Base-by-base conservation (phyloP, 140 eudicot genomes). In the Stevia rebaudiana region DNA sequence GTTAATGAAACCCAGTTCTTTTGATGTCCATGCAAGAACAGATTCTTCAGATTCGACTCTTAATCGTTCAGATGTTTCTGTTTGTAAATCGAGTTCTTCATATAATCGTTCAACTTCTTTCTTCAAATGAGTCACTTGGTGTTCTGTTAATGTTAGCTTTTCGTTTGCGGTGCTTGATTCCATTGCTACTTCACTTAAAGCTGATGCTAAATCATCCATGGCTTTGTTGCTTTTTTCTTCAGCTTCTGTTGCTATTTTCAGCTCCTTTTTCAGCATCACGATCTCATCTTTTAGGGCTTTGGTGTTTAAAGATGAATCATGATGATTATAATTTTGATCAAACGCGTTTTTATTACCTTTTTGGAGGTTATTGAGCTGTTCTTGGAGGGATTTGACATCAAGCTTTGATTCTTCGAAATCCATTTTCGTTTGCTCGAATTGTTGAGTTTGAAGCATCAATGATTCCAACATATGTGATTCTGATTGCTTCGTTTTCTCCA, bases 131-230 rank as follows among this genome's bases (percentile, higher is more conserved):
- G 50, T 72, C 1, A 78, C 74, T 56, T 84, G 81, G 1, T 63
- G 48, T 67, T 80, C 81, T 0, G 84, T 24, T 5, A 17, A 11
- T 0, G 11, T 21, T 22, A 76, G 76, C 43, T 85, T 83, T 63
- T 79, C 89, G 55, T 83, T 91, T 2, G 84, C 66, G 16, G 72
- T 76, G 53, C 83, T 82, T 3, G 84, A 57, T 56, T 85, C 92
- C 0, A 76, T 64, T 0, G 89, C 87, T 2, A 91, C 95, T 76
- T 91, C 98, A 35, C 75, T 85, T 39, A 91, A 69, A 0, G 87
- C 98, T 19, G 82, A 37, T 3, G 95, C 96, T 39, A 91, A 50
- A 58, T 80, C 98, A 54, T 87, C 95, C 96, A 91, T 81, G 37
- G 98, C 96, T 55, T 75, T 82, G 56, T 71, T 73, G 87, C 87